Base-by-base conservation (phyloP, 2,329 filamentous ascomycete genomes). In the Rhynchosporium secalis region DNA sequence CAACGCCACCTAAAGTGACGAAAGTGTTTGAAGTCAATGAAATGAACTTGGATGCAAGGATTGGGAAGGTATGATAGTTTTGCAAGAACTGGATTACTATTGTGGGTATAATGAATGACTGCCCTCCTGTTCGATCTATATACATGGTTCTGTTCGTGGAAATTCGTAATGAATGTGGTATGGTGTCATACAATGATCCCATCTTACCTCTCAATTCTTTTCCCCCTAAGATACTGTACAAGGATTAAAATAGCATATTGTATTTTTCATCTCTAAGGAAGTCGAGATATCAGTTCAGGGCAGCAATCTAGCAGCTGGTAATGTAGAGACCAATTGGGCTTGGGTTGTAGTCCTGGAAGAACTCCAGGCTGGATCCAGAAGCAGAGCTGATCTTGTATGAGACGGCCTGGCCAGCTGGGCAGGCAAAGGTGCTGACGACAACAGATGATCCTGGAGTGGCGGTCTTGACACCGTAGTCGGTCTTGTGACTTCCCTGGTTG, bases 311-410 rank as follows among this genome's bases (percentile, higher is more conserved):
- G 47, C 62, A 66, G 40, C 68, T 72, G 8, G 73, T 75, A 45
- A 78, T 74, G 66, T 74, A 78, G 62, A 78, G 60, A 13, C 77
- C 77, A 56, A 78, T 72, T 43, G 77, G 76, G 41, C 73, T 74
- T 9, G 76, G 76, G 70, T 86, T 87, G 69, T 77, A 87, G 71
- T 89, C 84, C 76, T 90, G 80, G 77, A 89, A 87, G 75, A 82
- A 89, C 59, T 80, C 75, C 46, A 89, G 72, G 49, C 75, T 72
- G 46, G 84, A 84, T 65, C 75, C 76, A 7, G 80, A 81, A 5
- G 76, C 75, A 45, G 78, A 76, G 52, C 76, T 78, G 66, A 88
- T 77, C 76, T 83, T 76, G 66, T 81, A 83, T 5, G 75, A 76
- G 31, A 88, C 73, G 29, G 76, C 75, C 72, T 81, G 58, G 2